Conservation (phyloP, 257 asterid genomes). For the Ilex asprella region DNA sequence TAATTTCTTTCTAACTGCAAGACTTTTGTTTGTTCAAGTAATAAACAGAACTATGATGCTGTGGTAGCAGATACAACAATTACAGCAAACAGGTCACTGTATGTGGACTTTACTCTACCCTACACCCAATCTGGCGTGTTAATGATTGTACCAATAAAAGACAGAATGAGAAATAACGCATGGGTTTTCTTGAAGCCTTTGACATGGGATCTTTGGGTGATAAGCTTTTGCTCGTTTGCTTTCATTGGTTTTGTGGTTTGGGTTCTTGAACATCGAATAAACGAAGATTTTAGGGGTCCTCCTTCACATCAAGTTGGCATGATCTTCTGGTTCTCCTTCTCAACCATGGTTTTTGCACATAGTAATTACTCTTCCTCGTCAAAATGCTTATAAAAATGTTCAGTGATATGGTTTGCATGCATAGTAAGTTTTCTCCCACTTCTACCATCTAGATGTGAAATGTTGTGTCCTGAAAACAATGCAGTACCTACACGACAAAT, state of each 20-base stretch:
- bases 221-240: conserved; percentile 13
- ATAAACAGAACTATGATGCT: not conserved
- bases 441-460: not conserved
- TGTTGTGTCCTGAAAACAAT: no score
- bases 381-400: no score
- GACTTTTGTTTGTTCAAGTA: no score
- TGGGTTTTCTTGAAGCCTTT: conserved; percentile 24
- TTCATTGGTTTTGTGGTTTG: conserved; percentile 17
- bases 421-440: conserved; percentile 10
- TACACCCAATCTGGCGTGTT: conserved; percentile 15
- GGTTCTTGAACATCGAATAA: conserved; percentile 19
- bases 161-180: conserved; percentile 4
- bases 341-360: conserved; percentile 47
- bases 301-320: conserved; percentile 36
- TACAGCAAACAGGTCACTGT: conserved; percentile 13
- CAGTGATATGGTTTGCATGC: no score
- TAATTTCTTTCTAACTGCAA: not conserved
- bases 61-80: conserved; percentile 22
- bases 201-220: conserved; percentile 25
- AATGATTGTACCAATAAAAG: conserved; percentile 12
- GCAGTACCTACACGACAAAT: no score
- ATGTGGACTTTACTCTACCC: conserved; percentile 19
- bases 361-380: conserved; percentile 13
- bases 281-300: conserved; percentile 23
- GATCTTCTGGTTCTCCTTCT: conserved; percentile 46